Percentiles rank a stretch among this genome's conserved stretches.
phyloP scores from a whole-genome alignment of 768 basidiomycete genomes.

The Trametopsis cervina region DNA sequence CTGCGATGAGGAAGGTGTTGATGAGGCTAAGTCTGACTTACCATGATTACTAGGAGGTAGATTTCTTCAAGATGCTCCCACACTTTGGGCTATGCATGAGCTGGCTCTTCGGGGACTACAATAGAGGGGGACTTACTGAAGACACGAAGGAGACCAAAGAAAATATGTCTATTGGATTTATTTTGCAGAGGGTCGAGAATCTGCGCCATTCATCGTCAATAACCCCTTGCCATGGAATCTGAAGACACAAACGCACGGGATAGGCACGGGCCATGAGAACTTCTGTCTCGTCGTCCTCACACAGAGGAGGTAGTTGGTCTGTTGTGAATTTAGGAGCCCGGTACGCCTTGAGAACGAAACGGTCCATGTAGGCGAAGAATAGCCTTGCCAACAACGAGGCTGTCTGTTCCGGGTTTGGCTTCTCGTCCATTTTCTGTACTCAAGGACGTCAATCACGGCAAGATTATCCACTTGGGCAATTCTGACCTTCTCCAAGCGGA shows the following conservation, averaged over 20 bases:
- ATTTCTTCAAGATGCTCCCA: conserved; percentile 13
- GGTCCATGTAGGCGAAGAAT: conserved; percentile 44
- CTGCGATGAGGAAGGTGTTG: background rate
- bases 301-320: conserved; percentile 35
- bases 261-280: conserved; percentile 23
- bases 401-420: conserved; percentile 19
- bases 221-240: no score
- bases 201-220: conserved; percentile 10
- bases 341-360: conserved; percentile 33
- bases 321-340: conserved; percentile 31
- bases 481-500: conserved; percentile 34
- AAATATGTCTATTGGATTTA: conserved; percentile 14
- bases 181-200: conserved; percentile 21
- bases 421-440: conserved; percentile 13
- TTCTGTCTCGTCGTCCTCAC: conserved; percentile 33
- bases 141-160: conserved; percentile 13
- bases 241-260: conserved; percentile 16
- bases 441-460: background rate
- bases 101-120: background rate
- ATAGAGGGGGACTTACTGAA: conserved; percentile 11
- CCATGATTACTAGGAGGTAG: conserved; percentile 11
- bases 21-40: conserved; percentile 1
- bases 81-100: conserved; percentile 8
- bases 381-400: conserved; percentile 22
- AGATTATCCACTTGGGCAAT: background rate